These are phyloP conservation scores for Dysphania ambrosioides DNA, from an alignment of 148 eudicot species.

Conservation along the genomic window DNA sequence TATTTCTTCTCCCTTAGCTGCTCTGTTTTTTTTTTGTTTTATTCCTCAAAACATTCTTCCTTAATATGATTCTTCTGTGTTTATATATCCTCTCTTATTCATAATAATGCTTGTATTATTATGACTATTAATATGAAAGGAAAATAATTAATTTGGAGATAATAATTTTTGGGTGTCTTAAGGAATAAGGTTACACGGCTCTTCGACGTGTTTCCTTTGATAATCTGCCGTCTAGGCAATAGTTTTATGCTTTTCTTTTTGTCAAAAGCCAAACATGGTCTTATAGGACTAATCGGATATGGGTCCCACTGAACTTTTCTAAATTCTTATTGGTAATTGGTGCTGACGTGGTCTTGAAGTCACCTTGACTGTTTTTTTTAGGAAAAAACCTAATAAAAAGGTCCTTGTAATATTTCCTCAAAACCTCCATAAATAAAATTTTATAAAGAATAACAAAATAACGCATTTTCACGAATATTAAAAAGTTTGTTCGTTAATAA, in stretches of 20 bases:
- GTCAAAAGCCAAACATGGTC: constrained; percentile 4
- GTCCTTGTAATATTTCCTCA: too few relatives aligned
- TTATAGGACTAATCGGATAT: too few relatives aligned
- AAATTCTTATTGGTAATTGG: constrained; percentile 1
- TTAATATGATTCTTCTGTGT: background rate
- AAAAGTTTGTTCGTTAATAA: too few relatives aligned
- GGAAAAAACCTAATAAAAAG: too few relatives aligned
- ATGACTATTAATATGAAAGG: too few relatives aligned
- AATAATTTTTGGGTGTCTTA: background rate
- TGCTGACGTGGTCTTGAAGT: background rate
- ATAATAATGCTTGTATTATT: background rate
- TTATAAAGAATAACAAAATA: too few relatives aligned
- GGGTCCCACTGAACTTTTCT: background rate
- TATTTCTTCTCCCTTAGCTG: background rate
- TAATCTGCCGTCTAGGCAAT: background rate
- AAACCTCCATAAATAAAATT: too few relatives aligned
- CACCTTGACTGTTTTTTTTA: too few relatives aligned
- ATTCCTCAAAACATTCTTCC: background rate
- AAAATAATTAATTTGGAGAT: too few relatives aligned
- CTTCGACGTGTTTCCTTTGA: constrained; percentile 7
- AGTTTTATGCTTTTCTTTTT: background rate
- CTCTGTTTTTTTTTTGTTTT: background rate
- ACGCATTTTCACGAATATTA: too few relatives aligned
- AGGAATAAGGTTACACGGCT: background rate
- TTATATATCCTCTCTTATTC: background rate